Conservation (phyloP, 129 eudicot genomes). For the Flaveria trinervia region DNA sequence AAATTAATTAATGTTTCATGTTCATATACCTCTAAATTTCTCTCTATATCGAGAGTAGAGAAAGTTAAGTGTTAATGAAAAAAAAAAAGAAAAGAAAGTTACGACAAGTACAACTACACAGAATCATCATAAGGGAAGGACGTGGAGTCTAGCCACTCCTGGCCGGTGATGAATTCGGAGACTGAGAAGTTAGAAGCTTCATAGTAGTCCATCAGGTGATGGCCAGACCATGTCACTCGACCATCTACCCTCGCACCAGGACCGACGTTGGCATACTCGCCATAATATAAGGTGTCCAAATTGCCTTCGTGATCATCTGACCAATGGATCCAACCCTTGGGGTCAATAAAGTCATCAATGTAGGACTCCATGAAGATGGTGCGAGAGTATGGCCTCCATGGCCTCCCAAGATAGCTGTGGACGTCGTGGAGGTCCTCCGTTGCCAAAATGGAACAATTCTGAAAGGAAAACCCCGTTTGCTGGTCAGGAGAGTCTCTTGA, state of each 20-base stretch:
- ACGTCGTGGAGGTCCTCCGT: constrained; percentile 55
- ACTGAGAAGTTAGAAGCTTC: constrained; percentile 79
- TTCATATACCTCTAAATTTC: too few species aligned
- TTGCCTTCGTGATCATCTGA: constrained; percentile 43
- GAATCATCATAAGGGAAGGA: constrained; percentile 83
- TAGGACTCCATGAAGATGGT: constrained; percentile 67
- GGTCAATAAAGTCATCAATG: constrained; percentile 62
- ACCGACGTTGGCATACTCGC: constrained; percentile 71
- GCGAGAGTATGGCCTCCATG: constrained; percentile 70
- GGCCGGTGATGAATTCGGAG: constrained; percentile 65
- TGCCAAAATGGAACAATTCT: constrained; percentile 71
- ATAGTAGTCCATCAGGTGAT: constrained; percentile 68
- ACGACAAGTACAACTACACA: constrained; percentile 29
- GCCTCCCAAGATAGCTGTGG: constrained; percentile 78
- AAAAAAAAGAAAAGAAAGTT: background rate
- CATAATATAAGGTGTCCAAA: constrained; percentile 68
- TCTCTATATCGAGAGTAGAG: too few species aligned
- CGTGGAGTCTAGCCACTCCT: constrained; percentile 87
- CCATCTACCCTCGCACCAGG: constrained; percentile 54
- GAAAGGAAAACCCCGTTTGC: constrained; percentile 71
- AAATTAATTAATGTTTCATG: too few species aligned
- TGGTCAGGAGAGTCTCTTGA: constrained; percentile 54
- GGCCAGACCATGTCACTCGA: constrained; percentile 74
- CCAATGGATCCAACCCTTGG: constrained; percentile 76
- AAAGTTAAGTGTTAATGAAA: too few species aligned